Conservation (phyloP, 441 rosid genomes). For the Gossypium laxum region DNA sequence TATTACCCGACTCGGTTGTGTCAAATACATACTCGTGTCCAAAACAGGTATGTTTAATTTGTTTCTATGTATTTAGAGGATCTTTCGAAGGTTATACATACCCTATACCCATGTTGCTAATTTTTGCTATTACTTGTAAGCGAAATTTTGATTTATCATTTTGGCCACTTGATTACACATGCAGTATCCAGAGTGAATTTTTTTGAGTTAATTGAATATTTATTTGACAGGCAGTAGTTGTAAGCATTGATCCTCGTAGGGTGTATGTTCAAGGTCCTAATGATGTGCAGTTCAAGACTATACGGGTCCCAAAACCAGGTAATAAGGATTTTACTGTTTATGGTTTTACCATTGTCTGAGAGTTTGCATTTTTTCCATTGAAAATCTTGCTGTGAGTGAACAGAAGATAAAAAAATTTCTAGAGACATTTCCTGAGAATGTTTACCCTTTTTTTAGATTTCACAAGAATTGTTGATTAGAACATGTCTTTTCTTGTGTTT, state of each 20-base stretch:
- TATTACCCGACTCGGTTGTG: not conserved
- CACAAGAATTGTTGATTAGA: slow-evolving; percentile 1
- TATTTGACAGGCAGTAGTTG: slow-evolving; percentile 76
- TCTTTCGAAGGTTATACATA: not conserved
- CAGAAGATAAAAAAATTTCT: not conserved
- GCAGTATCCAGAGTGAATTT: not conserved
- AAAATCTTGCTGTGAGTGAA: not conserved
- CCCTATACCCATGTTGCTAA: not conserved
- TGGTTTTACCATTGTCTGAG: slow-evolving; percentile 10
- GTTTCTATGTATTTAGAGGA: not conserved
- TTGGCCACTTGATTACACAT: not conserved
- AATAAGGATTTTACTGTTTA: slow-evolving; percentile 9
- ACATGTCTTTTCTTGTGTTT: slow-evolving; percentile 20
- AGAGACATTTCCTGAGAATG: not conserved
- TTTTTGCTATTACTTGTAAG: not conserved
- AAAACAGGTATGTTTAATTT: not conserved
- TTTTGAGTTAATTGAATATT: slow-evolving; percentile 12
- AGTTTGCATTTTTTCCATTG: not conserved
- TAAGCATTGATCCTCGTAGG: slow-evolving; percentile 92
- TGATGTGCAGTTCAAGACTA: slow-evolving; percentile 65
- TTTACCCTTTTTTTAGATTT: not conserved
- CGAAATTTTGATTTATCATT: not conserved
- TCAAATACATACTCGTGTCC: not conserved
- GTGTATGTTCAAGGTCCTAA: slow-evolving; percentile 55
- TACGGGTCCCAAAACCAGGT: slow-evolving; percentile 59